Evolutionary conservation across 208 protist genomes (phyloP), one percentile per base, ranked within the genome.

Genomic region (Leptomonas seymouri): DNA sequence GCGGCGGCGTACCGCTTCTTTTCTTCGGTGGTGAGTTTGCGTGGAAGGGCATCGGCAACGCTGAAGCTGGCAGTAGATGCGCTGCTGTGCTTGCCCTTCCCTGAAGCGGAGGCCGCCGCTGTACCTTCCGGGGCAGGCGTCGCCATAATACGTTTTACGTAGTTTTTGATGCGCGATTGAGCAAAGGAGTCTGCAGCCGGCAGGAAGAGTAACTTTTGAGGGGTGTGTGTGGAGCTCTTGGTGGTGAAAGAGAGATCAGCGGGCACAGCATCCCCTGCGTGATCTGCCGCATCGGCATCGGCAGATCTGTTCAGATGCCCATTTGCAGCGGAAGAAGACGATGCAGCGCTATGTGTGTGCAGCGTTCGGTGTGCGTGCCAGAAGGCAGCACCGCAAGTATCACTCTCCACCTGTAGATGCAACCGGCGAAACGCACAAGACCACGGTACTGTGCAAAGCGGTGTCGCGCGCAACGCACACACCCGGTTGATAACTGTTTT

Each of bases 121-220:
- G 45, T 45, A 18, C 15, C 46, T 9, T 3, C 54, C 21, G 53
- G 42, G 0, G 58, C 46, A 7, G 59, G 36, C 15, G 31, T 45
- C 0, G 57, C 63, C 0, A 64, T 49, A 23, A 75, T 68, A 11
- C 71, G 71, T 21, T 77, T 55, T 7, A 78, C n/a, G 53, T 86
- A 86, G 67, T 83, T 86, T 50, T 73, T 81, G 1, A 86, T 45
- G 8, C 77, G 81, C 16, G 81, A 81, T 28, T 74, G 74, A 0
- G 81, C 74, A 28, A 82, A 86, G 15, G 71, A 60, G 50, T 83
- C 78, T n/a, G 67, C 46, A 21, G 39, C 48, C 27, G 12, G 16
- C 12, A 76, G 44, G 14, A 41, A 1, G 25, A 71, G 55, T 18
- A 60, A 15, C 23, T 21, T 2, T 42, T 7, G 27, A 2, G 15